Conservation (phyloP, 2,329 filamentous ascomycete species). For the Botrytis elliptica region DNA sequence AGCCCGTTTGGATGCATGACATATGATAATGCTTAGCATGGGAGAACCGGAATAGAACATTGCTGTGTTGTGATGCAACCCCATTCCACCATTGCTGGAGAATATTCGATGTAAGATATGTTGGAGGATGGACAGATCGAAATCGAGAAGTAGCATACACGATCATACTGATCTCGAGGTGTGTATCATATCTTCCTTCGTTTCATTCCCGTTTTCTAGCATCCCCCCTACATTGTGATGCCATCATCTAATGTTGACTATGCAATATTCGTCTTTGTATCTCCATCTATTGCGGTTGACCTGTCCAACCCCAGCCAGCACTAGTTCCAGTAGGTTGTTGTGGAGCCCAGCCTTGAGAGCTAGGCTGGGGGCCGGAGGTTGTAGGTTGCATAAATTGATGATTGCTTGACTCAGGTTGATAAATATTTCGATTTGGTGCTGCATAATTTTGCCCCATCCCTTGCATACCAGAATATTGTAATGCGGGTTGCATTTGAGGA, state of each 20-base stretch:
- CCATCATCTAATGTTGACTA: conserved; percentile 29
- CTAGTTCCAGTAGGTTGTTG: conserved; percentile 35
- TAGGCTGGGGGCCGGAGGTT: conserved; percentile 41
- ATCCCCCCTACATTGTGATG: conserved; percentile 23
- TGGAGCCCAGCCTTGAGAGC: conserved; percentile 38
- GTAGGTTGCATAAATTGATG: conserved; percentile 67
- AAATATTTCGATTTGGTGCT: conserved; percentile 54
- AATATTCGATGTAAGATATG: not conserved
- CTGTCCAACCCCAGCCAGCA: conserved; percentile 37
- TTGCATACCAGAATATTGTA: conserved; percentile 64
- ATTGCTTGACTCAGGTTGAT: conserved; percentile 61
- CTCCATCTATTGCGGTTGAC: conserved; percentile 31
- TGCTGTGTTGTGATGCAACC: not conserved
- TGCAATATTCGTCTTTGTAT: conserved; percentile 16
- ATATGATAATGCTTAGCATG: not conserved
- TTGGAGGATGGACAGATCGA: not conserved
- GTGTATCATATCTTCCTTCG: no score
- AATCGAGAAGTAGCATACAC: not conserved
- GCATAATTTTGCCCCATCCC: conserved; percentile 59
- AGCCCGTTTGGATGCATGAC: not conserved
- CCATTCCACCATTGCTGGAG: not conserved
- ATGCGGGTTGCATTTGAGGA: conserved; percentile 55
- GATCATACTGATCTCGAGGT: not conserved
- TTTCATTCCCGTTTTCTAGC: not conserved
- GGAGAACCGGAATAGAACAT: not conserved